phyloP scores from a whole-genome alignment of 305 asterid genomes.

The Ruellia speciosa region DNA sequence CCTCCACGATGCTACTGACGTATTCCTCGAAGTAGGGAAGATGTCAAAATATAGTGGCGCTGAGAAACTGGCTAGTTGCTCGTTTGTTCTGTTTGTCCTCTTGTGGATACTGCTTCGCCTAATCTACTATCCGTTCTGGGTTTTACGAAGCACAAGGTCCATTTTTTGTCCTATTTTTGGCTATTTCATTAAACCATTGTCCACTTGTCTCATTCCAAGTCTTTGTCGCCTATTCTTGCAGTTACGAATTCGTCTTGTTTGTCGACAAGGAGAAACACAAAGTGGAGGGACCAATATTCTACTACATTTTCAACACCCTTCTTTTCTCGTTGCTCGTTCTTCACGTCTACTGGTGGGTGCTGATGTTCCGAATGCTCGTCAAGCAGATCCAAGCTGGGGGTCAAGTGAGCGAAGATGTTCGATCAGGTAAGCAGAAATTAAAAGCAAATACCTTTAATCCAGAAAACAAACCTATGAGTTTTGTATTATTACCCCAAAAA shows the following conservation, averaged over 20 bases:
- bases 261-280: conserved; percentile 53
- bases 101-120: conserved; percentile 74
- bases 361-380: conserved; percentile 82
- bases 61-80: conserved; percentile 66
- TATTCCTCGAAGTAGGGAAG: conserved; percentile 82
- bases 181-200: neutral
- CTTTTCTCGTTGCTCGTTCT: conserved; percentile 80
- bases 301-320: conserved; percentile 75
- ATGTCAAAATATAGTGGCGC: conserved; percentile 94
- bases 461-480: neutral
- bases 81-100: conserved; percentile 63
- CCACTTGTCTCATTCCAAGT: neutral
- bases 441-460: neutral
- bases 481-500: too few species aligned
- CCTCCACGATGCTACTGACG: conserved; percentile 88
- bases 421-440: conserved; percentile 56
- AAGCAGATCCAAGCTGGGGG: conserved; percentile 78
- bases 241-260: conserved; percentile 53
- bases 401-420: conserved; percentile 73
- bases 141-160: conserved; percentile 92
- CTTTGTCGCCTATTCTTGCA: conserved; percentile 26
- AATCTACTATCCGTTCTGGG: conserved; percentile 78
- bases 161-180: neutral
- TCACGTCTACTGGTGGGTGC: conserved; percentile 80
- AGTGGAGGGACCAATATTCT: conserved; percentile 55